Conservation (phyloP, 192 early-diverging fungal species). For the Gonapodya prolifera region DNA sequence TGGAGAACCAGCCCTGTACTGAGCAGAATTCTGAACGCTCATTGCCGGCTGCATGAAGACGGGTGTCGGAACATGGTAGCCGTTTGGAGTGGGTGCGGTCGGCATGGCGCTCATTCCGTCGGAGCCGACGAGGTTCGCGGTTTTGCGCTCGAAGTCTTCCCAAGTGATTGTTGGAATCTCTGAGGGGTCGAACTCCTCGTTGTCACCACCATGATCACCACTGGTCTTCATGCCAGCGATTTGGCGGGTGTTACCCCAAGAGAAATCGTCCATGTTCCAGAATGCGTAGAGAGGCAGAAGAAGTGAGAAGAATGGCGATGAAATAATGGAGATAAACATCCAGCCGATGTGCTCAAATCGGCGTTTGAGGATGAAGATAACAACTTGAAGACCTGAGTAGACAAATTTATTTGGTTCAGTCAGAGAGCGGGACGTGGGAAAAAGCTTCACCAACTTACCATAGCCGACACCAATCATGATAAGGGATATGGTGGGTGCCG, state of each 20-base stretch:
- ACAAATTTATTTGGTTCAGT: no score
- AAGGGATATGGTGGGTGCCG: conserved; percentile 63
- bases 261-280: conserved; percentile 99
- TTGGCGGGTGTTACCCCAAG: conserved; percentile 96
- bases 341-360: conserved; percentile 73
- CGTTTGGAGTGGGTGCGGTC: no score
- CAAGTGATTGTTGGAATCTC: neutral
- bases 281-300: conserved; percentile 90
- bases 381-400: conserved; percentile 75
- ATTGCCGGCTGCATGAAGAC: no score
- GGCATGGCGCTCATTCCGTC: no score
- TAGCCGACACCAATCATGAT: conserved; percentile 78
- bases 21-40: no score
- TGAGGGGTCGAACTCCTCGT: neutral
- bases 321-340: conserved; percentile 93
- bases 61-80: no score
- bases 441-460: no score
- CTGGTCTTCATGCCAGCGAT: conserved; percentile 79
- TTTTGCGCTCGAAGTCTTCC: neutral
- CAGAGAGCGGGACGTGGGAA: no score
- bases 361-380: conserved; percentile 72
- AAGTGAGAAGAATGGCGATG: conserved; percentile 82
- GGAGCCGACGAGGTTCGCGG: no score
- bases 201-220: conserved; percentile 38
- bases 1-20: no score